Conservation (phyloP, 2,329 filamentous ascomycete species). For the Ophiostoma quercus region DNA sequence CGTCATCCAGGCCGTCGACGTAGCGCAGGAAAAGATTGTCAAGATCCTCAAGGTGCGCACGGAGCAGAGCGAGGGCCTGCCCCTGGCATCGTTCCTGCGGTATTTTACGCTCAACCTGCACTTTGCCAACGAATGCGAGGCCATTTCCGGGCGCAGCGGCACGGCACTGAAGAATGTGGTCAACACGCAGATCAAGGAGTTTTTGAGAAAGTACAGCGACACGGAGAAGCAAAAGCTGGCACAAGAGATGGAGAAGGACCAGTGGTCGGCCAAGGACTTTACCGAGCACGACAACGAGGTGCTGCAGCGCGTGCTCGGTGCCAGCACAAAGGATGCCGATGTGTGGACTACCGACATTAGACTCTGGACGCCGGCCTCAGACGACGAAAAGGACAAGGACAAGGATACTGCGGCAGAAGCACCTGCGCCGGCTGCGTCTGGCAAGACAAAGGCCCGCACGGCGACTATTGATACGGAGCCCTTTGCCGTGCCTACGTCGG, state of each 20-base stretch:
- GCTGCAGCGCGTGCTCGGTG: slow-evolving; percentile 60
- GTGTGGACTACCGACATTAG: slow-evolving; percentile 60
- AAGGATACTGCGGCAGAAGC: slow-evolving; percentile 28
- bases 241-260: slow-evolving; percentile 72
- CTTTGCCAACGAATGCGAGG: slow-evolving; percentile 82
- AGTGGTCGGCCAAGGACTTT: slow-evolving; percentile 75
- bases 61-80: slow-evolving; percentile 64
- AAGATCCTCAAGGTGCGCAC: slow-evolving; percentile 72
- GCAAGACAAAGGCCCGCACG: slow-evolving; percentile 61
- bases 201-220: slow-evolving; percentile 66
- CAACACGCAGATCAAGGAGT: slow-evolving; percentile 75
- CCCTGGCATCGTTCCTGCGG: slow-evolving; percentile 65
- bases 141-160: slow-evolving; percentile 72
- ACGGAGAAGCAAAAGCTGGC: slow-evolving; percentile 68
- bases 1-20: slow-evolving; percentile 73
- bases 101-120: slow-evolving; percentile 79
- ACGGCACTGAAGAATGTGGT: slow-evolving; percentile 71
- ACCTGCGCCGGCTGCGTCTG: slow-evolving; percentile 23
- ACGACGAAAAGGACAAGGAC: slow-evolving; percentile 30
- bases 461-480: slow-evolving; percentile 79
- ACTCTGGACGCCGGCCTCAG: slow-evolving; percentile 49
- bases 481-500: slow-evolving; percentile 81
- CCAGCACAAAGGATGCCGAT: slow-evolving; percentile 64
- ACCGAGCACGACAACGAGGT: slow-evolving; percentile 54
- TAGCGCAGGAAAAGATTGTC: slow-evolving; percentile 69